Percentiles rank a stretch among this genome's conserved stretches.
phyloP scores from a whole-genome alignment of 495 filamentous ascomycete species.

The Letharia lupina region DNA sequence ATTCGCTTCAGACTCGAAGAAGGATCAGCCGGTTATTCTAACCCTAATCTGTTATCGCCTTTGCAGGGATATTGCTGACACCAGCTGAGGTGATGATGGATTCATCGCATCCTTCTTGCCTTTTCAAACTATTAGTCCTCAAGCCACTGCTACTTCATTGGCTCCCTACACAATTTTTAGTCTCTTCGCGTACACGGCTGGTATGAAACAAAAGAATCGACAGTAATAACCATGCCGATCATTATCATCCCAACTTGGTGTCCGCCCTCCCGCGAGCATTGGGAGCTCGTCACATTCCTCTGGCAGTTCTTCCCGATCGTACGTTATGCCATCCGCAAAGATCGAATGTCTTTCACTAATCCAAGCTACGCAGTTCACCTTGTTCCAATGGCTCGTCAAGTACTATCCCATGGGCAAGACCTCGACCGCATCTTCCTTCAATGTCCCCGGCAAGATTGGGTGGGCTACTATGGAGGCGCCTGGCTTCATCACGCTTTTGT shows the following conservation, averaged over 20 bases:
- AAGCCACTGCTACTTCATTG: neutral
- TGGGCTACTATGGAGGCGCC: constrained; percentile 84
- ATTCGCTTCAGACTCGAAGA: neutral
- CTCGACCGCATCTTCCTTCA: constrained; percentile 61
- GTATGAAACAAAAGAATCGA: neutral
- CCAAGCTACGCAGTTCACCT: constrained; percentile 37
- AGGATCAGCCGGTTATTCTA: neutral
- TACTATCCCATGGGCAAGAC: constrained; percentile 81
- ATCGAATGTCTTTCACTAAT: constrained; percentile 13
- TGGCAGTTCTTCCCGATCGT: constrained; percentile 44
- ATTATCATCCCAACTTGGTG: constrained; percentile 36
- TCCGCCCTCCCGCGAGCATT: constrained; percentile 43
- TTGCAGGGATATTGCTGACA: neutral
- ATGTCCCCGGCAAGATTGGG: constrained; percentile 77
- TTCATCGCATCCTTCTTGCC: neutral
- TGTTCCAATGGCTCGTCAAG: constrained; percentile 53
- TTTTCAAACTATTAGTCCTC: neutral
- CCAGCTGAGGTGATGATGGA: neutral
- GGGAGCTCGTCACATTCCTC: constrained; percentile 34
- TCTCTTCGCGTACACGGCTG: neutral
- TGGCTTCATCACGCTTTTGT: constrained; percentile 67
- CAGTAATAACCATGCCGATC: constrained; percentile 28
- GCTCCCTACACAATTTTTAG: neutral
- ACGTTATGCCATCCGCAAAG: constrained; percentile 12
- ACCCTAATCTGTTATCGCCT: neutral